Conservation (phyloP, 352 stramenopile species). For the Phytopythium montanum region DNA sequence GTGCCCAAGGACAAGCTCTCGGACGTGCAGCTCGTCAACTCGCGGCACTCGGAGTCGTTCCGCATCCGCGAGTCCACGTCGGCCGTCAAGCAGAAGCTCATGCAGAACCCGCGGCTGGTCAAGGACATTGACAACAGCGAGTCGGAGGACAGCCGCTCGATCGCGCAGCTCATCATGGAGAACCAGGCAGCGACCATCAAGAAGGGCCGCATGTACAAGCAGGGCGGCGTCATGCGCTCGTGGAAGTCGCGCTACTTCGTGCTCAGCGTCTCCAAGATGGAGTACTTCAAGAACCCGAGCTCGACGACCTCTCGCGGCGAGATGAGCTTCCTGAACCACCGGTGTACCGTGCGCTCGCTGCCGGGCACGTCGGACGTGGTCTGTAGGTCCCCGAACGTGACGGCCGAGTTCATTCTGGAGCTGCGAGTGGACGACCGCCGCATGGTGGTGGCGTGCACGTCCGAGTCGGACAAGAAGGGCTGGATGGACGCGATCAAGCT, state of each 20-base stretch:
- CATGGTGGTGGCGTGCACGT: conserved; percentile 83
- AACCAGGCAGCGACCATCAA: conserved; percentile 86
- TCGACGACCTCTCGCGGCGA: conserved; percentile 72
- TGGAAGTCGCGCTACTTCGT: conserved; percentile 90
- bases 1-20: conserved; percentile 83
- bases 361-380: conserved; percentile 59
- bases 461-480: conserved; percentile 78
- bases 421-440: conserved; percentile 71
- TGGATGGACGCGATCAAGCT: conserved; percentile 88
- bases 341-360: conserved; percentile 74
- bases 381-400: conserved; percentile 69
- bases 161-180: conserved; percentile 79
- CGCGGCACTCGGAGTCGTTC: conserved; percentile 75
- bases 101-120: conserved; percentile 66
- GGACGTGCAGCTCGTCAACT: conserved; percentile 82
- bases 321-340: conserved; percentile 75
- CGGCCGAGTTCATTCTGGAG: conserved; percentile 67
- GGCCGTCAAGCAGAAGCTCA: conserved; percentile 62
- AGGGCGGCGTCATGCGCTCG: conserved; percentile 75
- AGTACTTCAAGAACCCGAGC: conserved; percentile 83
- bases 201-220: conserved; percentile 87
- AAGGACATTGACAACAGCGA: conserved; percentile 67
- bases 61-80: conserved; percentile 57
- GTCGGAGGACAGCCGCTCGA: conserved; percentile 72
- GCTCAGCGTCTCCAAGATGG: conserved; percentile 82